A percentile compares a stretch with the other conserved stretches of the same genome.
These are phyloP conservation scores for Vicia sativa DNA, from an alignment of 306 rosid species.

Conservation along the genomic window DNA sequence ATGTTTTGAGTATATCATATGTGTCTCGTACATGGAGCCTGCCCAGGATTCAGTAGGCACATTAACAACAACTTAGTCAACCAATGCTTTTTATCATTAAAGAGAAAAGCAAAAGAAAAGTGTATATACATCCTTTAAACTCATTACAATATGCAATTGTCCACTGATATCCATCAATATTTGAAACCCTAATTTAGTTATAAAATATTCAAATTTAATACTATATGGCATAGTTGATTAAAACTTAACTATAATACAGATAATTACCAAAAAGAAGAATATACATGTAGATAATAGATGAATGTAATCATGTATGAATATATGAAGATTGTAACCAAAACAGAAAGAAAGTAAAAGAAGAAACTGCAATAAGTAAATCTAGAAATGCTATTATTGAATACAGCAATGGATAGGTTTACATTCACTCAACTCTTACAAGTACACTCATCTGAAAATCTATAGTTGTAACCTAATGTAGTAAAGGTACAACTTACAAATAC, in stretches of 20 bases:
- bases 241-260: no score
- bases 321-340: neutral
- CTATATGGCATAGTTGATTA: no score
- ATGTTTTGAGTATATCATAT: conserved; percentile 23
- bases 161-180: conserved; percentile 6
- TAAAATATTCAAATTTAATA: conserved; percentile 11
- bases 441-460: neutral
- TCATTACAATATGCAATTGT: neutral
- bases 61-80: conserved; percentile 44
- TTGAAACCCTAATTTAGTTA: neutral
- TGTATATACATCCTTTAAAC: conserved; percentile 17
- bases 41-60: conserved; percentile 48
- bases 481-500: neutral
- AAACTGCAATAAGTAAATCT: neutral
- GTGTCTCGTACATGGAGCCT: conserved; percentile 46
- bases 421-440: neutral
- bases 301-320: no score
- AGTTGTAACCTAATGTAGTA: neutral
- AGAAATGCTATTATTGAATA: conserved; percentile 2
- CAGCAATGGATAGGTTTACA: conserved; percentile 15
- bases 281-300: no score
- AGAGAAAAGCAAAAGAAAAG: conserved; percentile 33
- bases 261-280: no score
- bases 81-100: conserved; percentile 46
- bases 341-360: neutral